Conservation (phyloP, 1,284 basidiomycete genomes). For the Ceratobasidium theobromae region DNA sequence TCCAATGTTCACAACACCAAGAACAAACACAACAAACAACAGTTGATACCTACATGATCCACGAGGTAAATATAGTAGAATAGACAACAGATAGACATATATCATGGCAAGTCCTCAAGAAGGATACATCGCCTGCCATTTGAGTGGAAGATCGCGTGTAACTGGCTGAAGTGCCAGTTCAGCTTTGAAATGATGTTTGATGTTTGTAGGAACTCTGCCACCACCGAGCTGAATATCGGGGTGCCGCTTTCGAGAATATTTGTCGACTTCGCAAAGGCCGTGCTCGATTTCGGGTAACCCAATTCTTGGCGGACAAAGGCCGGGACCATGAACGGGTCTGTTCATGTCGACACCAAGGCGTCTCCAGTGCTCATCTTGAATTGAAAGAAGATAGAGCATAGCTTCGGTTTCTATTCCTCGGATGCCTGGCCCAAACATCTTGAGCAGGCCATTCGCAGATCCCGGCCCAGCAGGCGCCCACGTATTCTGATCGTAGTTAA, state of each 20-base stretch:
- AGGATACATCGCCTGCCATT: background rate
- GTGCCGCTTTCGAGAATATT: constrained; percentile 56
- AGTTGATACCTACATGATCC: background rate
- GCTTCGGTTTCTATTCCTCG: constrained; percentile 50
- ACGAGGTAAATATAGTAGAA: background rate
- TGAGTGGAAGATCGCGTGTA: constrained; percentile 1
- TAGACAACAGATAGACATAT: background rate
- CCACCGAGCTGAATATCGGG: constrained; percentile 40
- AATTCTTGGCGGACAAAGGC: constrained; percentile 38
- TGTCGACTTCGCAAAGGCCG: constrained; percentile 65
- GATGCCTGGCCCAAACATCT: constrained; percentile 51
- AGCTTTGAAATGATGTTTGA: constrained; percentile 20
- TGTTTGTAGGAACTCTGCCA: constrained; percentile 1
- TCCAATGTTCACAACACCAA: background rate
- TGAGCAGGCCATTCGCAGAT: constrained; percentile 55
- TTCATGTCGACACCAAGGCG: constrained; percentile 48
- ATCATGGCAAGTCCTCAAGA: background rate
- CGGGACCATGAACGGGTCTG: constrained; percentile 39
- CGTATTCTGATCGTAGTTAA: constrained; percentile 61
- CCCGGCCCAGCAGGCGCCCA: constrained; percentile 64
- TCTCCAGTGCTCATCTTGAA: constrained; percentile 56
- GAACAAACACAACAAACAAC: background rate
- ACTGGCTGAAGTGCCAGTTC: background rate
- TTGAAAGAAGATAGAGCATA: constrained; percentile 58
- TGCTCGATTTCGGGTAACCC: constrained; percentile 59